Evolutionary conservation across 169 alveolate genomes (phyloP).

Genomic region (Cryptosporidium canis): DNA sequence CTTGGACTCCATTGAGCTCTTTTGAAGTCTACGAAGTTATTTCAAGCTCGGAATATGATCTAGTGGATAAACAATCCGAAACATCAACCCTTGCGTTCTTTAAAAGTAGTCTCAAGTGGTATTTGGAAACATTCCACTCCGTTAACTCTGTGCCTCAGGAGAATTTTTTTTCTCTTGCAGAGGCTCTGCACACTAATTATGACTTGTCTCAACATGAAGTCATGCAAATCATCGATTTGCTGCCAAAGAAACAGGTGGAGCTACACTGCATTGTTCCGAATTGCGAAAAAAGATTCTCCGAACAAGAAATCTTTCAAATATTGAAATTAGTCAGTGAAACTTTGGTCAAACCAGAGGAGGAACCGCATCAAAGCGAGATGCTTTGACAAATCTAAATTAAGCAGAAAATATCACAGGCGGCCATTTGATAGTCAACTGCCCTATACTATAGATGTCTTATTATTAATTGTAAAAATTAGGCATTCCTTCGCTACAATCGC

Average conservation of each 20-base stretch:
- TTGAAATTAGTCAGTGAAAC: not conserved
- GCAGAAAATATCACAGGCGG: not conserved
- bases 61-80: not conserved
- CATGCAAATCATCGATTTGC: conserved; percentile 41
- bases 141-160: not conserved
- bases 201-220: conserved; percentile 35
- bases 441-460: not conserved
- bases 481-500: not conserved
- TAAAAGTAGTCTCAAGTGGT: conserved; percentile 50
- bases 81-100: conserved; percentile 1
- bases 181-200: conserved; percentile 10
- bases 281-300: conserved; percentile 57
- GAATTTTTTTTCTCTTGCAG: not conserved
- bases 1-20: conserved; percentile 66
- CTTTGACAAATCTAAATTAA: not conserved
- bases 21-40: conserved; percentile 47
- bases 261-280: conserved; percentile 39
- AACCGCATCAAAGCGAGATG: not conserved
- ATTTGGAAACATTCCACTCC: conserved; percentile 28
- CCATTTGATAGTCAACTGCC: not conserved
- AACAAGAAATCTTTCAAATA: conserved; percentile 25
- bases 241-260: conserved; percentile 48
- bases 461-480: not conserved
- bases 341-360: not conserved
- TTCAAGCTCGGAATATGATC: not conserved